Evolutionary conservation across 768 basidiomycete genomes (phyloP).

Genomic region (Gymnopilus junonius): DNA sequence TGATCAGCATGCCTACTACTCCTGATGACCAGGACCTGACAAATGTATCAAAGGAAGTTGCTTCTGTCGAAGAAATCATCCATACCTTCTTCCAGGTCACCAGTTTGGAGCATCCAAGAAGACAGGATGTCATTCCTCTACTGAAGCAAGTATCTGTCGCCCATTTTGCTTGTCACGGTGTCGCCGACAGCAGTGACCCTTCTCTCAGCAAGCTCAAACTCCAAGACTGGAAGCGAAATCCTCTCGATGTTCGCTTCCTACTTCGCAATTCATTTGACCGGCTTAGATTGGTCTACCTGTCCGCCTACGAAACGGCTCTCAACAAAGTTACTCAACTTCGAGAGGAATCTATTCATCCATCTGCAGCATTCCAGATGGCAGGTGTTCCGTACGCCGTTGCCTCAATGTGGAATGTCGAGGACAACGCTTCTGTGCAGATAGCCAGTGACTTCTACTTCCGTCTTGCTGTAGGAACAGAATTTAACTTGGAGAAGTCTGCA

Average conservation of each 20-base stretch:
- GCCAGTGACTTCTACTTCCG: constrained; percentile 30
- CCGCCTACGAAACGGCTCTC: constrained; percentile 40
- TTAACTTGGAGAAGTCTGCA: constrained; percentile 14
- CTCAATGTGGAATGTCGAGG: constrained; percentile 40
- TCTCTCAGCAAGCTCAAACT: constrained; percentile 21
- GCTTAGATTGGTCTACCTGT: constrained; percentile 36
- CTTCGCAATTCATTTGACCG: constrained; percentile 12
- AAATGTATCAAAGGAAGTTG: constrained; percentile 11
- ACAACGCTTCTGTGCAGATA: constrained; percentile 30
- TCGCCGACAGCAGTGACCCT: constrained; percentile 27
- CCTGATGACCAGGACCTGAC: constrained; percentile 13
- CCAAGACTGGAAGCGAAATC: constrained; percentile 18
- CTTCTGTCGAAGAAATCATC: neutral
- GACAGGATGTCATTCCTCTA: constrained; percentile 7
- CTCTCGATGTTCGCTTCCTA: constrained; percentile 21
- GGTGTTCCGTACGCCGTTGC: constrained; percentile 30
- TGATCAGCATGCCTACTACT: constrained; percentile 24
- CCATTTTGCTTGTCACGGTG: constrained; percentile 32
- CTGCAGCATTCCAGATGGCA: constrained; percentile 36
- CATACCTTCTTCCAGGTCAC: constrained; percentile 7
- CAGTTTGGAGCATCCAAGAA: constrained; percentile 7
- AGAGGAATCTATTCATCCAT: constrained; percentile 37
- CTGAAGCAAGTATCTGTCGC: constrained; percentile 4
- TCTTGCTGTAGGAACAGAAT: neutral
- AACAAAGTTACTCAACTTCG: constrained; percentile 21